Conservation (phyloP, 2,329 filamentous ascomycete species). For the Colletotrichum siamense region DNA sequence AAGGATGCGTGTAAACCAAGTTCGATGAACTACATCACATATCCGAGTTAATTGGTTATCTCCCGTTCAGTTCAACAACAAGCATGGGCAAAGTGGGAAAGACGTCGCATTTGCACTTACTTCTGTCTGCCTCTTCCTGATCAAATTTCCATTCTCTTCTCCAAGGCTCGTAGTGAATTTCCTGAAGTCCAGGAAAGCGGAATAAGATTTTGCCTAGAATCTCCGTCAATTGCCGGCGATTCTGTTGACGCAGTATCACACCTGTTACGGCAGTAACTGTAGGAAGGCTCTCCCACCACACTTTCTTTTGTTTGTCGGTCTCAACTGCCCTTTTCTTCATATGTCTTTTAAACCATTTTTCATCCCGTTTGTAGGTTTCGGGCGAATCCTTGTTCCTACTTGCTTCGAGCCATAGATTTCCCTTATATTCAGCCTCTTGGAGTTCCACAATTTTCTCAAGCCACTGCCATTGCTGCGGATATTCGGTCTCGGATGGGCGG, state of each 20-base stretch:
- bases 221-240: neutral
- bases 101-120: neutral
- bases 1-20: fast-evolving
- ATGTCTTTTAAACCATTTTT: neutral
- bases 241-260: neutral
- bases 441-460: too few species aligned
- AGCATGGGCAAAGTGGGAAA: neutral
- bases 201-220: neutral
- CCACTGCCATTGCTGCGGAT: too few species aligned
- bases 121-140: neutral
- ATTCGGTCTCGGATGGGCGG: neutral
- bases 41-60: neutral
- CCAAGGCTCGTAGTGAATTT: neutral
- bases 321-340: neutral
- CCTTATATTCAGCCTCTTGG: neutral
- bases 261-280: neutral
- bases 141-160: fast-evolving
- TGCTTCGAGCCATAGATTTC: neutral
- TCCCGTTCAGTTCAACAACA: neutral
- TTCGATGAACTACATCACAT: too few species aligned
- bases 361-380: neutral
- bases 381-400: neutral
- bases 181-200: neutral
- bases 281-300: neutral
- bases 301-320: too few species aligned